Evolutionary conservation across 2,329 filamentous ascomycete genomes (phyloP).

Genomic region (Talaromyces sp.): DNA sequence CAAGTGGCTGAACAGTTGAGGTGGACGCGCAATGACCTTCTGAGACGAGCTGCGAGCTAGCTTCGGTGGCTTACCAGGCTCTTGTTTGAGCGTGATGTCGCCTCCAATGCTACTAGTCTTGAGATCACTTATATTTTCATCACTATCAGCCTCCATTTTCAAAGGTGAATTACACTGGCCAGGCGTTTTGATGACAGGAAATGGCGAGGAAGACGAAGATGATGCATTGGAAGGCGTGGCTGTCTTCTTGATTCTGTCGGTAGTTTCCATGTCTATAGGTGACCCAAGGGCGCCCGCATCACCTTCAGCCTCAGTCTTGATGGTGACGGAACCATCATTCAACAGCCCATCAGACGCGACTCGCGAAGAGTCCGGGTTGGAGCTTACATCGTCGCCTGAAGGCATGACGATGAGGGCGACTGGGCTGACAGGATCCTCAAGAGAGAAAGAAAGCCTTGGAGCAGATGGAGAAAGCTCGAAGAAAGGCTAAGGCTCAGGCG

Average conservation of each 20-base stretch:
- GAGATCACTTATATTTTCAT: slow-evolving; percentile 25
- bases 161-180: slow-evolving; percentile 23
- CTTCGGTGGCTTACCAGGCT: slow-evolving; percentile 66
- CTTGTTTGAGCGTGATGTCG: slow-evolving; percentile 61
- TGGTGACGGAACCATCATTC: slow-evolving; percentile 10
- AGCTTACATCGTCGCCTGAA: slow-evolving; percentile 41
- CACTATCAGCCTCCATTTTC: slow-evolving; percentile 33
- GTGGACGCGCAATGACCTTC: slow-evolving; percentile 62
- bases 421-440: slow-evolving; percentile 5
- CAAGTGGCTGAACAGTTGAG: slow-evolving; percentile 68
- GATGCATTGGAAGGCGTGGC: slow-evolving; percentile 12
- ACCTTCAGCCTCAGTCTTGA: slow-evolving; percentile 16
- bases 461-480: slow-evolving; percentile 4
- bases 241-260: slow-evolving; percentile 18
- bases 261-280: not conserved
- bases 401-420: slow-evolving; percentile 42
- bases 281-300: slow-evolving; percentile 15
- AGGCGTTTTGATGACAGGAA: slow-evolving; percentile 23
- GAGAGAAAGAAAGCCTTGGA: slow-evolving; percentile 7
- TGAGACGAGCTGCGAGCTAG: slow-evolving; percentile 70
- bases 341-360: slow-evolving; percentile 1
- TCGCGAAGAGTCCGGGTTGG: slow-evolving; percentile 31
- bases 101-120: slow-evolving; percentile 57
- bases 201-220: slow-evolving; percentile 8
- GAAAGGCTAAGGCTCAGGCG: slow-evolving; percentile 16